Evolutionary conservation across 1,139 yeast genomes (phyloP), one percentile per base, ranked within the genome.

Genomic region (Hyphopichia fennica): DNA sequence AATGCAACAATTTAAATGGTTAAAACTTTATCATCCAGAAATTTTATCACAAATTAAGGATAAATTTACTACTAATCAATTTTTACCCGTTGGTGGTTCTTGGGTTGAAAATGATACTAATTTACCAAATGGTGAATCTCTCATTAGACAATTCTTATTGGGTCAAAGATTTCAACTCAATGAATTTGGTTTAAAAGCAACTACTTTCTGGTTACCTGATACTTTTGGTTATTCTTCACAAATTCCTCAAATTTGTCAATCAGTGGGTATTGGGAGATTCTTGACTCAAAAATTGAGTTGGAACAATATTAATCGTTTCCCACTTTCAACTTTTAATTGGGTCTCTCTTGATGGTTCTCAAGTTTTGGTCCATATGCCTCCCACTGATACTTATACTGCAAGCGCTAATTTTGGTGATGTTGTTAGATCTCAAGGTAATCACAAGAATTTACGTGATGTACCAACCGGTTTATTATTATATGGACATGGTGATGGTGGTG

Each of bases 51-150:
- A 80, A 44, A 74, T 88, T 32, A 75, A 82, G 52, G 77, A 80
- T 36, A 88, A 88, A 45, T 84, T 84, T 41, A 70, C 79, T 41
- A 79, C 81, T 30, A 87, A 87, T 41, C 84, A 87, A 52, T 93
- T 91, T 57, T 75, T 89, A 40, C 96, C 96, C 13, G 79, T 93
- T 50, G 99, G 99, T 42, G 98, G 98, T 3, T 82, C 96, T 0
- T 93, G 98, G 98, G 98, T 93, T 38, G 99, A 93, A 64, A 87
- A 89, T 60, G 99, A 93, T 62, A 91, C 98, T 15, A 93, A 93
- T 62, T 76, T 93, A 67, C 98, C 98, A 14, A 75, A 81, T 50
- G 97, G 98, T 38, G 99, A 93, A 63, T 85, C 96, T 1, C 72
- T 93, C 47, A 82, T 84, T 19, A 80, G 98, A 51, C 99, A 93